Base-by-base conservation (phyloP, 352 stramenopile genomes). In the Phytophthora tentaculata region DNA sequence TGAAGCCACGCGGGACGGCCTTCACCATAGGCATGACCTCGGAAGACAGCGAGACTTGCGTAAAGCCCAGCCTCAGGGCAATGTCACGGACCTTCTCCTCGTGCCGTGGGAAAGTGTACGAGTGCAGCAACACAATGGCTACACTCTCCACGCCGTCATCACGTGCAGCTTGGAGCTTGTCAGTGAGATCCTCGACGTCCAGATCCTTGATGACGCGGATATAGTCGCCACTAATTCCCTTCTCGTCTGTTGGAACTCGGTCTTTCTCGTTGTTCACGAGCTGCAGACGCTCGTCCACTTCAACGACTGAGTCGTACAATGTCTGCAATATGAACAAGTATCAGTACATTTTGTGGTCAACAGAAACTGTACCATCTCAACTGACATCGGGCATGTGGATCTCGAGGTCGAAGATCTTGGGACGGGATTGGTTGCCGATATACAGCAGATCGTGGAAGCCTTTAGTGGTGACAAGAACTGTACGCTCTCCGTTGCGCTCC, bases 21-120 rank as follows among this genome's bases (percentile, higher is more conserved):
- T 99, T 99, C 62, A 99, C 95, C 97, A 99, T 99, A 1, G 95
- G 94, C 96, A 99, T 99, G 20, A 99, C 96, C 48, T 96, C 81
- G 0, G 84, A 95, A 26, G 89, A 97, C 16, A 96, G 67, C 23
- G 89, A 96, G 52, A 96, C 87, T 73, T 99, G 96, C 23, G 81
- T 88, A 73, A 99, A 99, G 20, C 94, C 95, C 60, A 99, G 86
- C 26, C 95, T 86, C 16, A 75, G 47, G 0, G 97, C 97, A 26
- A 99, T 75, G 29, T 92, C 73, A 1, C 89, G 94, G 16, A 98
- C 91, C 29, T 89, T 65, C 50, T 90, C 53, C 80, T 99, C 97
- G 71, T 99, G 97, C 51, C 95, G 81, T 8, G 89, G 84, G 65
- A 98, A 99, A 19, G 97, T 98, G 74, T 99, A 99, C 49, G 95